Evolutionary conservation across 768 basidiomycete species (phyloP).

Genomic region (Phallus indusiatus): DNA sequence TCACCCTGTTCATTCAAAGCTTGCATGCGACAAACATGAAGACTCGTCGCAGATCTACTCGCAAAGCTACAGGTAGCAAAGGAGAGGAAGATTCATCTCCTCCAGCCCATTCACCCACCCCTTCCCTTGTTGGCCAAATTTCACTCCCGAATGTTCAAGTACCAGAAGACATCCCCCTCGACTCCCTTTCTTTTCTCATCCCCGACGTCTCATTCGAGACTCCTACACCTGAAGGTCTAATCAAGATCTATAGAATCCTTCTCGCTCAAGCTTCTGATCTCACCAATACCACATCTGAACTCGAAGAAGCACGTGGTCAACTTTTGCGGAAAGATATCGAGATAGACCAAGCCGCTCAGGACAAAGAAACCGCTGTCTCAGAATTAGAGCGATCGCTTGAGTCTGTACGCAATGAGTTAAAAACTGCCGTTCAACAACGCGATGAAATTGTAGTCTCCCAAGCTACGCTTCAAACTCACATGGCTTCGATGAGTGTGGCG

Average conservation of each 20-base stretch:
- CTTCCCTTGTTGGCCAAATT: not conserved
- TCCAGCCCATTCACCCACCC: conserved; percentile 4
- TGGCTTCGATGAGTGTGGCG: conserved; percentile 46
- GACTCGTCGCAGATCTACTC: not conserved
- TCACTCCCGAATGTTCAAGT: not conserved
- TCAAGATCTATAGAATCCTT: conserved; percentile 54
- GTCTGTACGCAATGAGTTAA: conserved; percentile 44
- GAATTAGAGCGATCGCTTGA: conserved; percentile 49
- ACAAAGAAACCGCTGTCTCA: conserved; percentile 52
- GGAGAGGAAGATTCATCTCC: not conserved
- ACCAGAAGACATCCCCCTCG: conserved; percentile 61
- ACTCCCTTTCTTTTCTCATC: conserved; percentile 46
- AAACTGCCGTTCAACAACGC: conserved; percentile 48
- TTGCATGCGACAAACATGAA: not conserved
- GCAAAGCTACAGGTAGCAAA: not conserved
- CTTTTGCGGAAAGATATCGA: conserved; percentile 69
- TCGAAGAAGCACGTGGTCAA: conserved; percentile 64
- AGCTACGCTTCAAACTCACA: conserved; percentile 40
- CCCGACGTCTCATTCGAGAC: conserved; percentile 50
- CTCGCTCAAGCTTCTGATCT: conserved; percentile 46
- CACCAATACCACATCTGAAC: conserved; percentile 47
- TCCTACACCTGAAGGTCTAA: conserved; percentile 49
- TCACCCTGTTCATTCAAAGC: not conserved
- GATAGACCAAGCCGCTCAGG: conserved; percentile 75
- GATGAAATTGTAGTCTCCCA: conserved; percentile 50